These are phyloP conservation scores for Stachybotrys echinatus DNA, from an alignment of 2,329 filamentous ascomycete genomes.

Conservation along the genomic window DNA sequence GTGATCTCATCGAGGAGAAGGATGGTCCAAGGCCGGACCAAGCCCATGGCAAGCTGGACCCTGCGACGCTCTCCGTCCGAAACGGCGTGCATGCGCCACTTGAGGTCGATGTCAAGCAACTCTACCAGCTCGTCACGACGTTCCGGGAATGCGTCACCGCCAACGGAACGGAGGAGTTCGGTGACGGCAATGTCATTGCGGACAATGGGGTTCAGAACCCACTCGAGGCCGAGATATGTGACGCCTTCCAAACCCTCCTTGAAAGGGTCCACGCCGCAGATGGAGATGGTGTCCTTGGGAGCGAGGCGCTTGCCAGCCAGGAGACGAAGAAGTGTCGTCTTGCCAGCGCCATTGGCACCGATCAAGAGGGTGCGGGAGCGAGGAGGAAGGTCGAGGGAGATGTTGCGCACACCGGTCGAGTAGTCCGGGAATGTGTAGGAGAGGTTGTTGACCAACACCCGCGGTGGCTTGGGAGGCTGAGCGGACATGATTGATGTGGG, in stretches of 20 bases:
- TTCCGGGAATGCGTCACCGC: slow-evolving; percentile 75
- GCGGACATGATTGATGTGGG: slow-evolving; percentile 20
- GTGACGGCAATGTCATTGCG: slow-evolving; percentile 89
- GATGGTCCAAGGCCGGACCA: slow-evolving; percentile 86
- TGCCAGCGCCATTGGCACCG: slow-evolving; percentile 94
- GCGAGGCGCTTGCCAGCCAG: slow-evolving; percentile 93
- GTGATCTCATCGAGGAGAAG: slow-evolving; percentile 94
- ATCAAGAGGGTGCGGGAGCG: slow-evolving; percentile 86
- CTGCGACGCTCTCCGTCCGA: slow-evolving; percentile 86
- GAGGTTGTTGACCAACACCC: slow-evolving; percentile 69
- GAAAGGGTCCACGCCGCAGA: slow-evolving; percentile 88
- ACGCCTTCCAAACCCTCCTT: slow-evolving; percentile 85
- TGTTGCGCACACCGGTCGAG: slow-evolving; percentile 68
- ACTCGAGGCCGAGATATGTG: slow-evolving; percentile 94
- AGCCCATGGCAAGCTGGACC: slow-evolving; percentile 93
- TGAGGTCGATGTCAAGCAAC: slow-evolving; percentile 86
- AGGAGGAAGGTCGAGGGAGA: slow-evolving; percentile 71
- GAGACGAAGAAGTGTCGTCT: slow-evolving; percentile 92
- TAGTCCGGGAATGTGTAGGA: slow-evolving; percentile 88
- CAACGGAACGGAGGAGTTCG: slow-evolving; percentile 79
- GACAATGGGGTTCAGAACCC: slow-evolving; percentile 96
- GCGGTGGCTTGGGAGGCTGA: slow-evolving; percentile 36
- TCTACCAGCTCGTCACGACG: slow-evolving; percentile 80
- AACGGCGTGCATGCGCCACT: slow-evolving; percentile 95
- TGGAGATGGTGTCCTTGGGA: slow-evolving; percentile 65